Evolutionary conservation across 805 yeast species (phyloP).

Genomic region (Saccharomycopsis sp.): DNA sequence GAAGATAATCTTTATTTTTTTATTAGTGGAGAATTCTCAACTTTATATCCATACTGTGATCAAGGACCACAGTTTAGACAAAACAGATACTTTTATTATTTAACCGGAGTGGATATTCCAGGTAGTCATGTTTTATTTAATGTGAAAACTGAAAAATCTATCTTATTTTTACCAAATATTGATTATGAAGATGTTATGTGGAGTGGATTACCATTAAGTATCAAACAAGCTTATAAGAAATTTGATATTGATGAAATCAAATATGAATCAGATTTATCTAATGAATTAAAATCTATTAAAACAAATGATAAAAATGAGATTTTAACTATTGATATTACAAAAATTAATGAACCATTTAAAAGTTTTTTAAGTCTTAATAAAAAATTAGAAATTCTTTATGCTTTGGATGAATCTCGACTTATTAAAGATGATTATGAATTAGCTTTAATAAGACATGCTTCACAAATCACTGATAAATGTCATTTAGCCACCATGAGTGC

Average conservation of each 20-base stretch:
- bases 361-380: conserved; percentile 34
- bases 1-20: conserved; percentile 34
- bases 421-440: conserved; percentile 81
- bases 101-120: conserved; percentile 75
- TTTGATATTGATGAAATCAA: conserved; percentile 80
- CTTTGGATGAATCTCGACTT: conserved; percentile 79
- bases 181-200: conserved; percentile 91
- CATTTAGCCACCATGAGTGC: conserved; percentile 93
- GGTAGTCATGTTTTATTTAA: conserved; percentile 62
- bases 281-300: conserved; percentile 25
- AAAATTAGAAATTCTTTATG: conserved; percentile 45
- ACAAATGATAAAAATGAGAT: conserved; percentile 24
- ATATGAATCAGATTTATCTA: conserved; percentile 42
- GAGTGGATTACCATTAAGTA: conserved; percentile 78
- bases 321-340: conserved; percentile 48
- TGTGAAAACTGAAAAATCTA: conserved; percentile 41
- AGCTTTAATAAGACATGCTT: conserved; percentile 65
- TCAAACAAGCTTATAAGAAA: conserved; percentile 49
- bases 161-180: conserved; percentile 70
- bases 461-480: conserved; percentile 75
- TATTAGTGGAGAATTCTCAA: conserved; percentile 49
- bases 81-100: conserved; percentile 80
- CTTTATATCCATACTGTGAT: conserved; percentile 67
- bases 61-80: conserved; percentile 74
- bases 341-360: conserved; percentile 29